Evolutionary conservation across 1,139 yeast species (phyloP), one percentile per base, ranked within the genome.

Genomic region (Zygosaccharomyces pseudobailii): DNA sequence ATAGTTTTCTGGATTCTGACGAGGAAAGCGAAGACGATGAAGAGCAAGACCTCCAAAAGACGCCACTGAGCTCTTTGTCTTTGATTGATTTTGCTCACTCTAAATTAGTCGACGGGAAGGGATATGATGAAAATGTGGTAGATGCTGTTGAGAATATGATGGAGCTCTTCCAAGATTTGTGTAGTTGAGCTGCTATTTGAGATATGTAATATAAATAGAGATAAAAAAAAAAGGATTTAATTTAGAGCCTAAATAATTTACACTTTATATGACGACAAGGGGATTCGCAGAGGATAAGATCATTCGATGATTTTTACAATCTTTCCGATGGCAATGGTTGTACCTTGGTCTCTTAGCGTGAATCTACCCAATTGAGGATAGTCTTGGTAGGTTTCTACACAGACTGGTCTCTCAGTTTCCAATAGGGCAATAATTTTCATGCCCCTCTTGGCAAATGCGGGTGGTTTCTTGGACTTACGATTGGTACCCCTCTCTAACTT

Each of bases 401-500:
- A 92, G 35, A 92, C 87, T 22, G 95, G 88, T 60, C 82, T 90
- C 44, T 80, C 75, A 19, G 88, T 77, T 71, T 90, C 97, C 63
- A 92, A 75, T 42, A 85, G 79, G 34, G 97, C 98, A 68, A 92
- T 89, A 60, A 92, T 82, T 81, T 88, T 90, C 97, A 92, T 92
- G 61, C 99, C 99, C 79, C 88, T 88, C 73, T 90, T 92, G 56
- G 98, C 99, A 69, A 89, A 92, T 45, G 97, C 96, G 51, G 98
- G 98, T 36, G 98, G 87, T 69, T 87, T 89, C 79, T 89, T 92
- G 53, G 96, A 87, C 71, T 84, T 87, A 74, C 96, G 85, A 77
- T 90, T 90, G 48, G 98, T 90, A 54, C 97, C 97, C 75, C 86
- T 90, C 70, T 92, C 96, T 63, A 92, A 77, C 71, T 90, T 89